These are phyloP conservation scores for Bryoglossum gracile DNA, from an alignment of 495 filamentous ascomycete species.

Conservation along the genomic window DNA sequence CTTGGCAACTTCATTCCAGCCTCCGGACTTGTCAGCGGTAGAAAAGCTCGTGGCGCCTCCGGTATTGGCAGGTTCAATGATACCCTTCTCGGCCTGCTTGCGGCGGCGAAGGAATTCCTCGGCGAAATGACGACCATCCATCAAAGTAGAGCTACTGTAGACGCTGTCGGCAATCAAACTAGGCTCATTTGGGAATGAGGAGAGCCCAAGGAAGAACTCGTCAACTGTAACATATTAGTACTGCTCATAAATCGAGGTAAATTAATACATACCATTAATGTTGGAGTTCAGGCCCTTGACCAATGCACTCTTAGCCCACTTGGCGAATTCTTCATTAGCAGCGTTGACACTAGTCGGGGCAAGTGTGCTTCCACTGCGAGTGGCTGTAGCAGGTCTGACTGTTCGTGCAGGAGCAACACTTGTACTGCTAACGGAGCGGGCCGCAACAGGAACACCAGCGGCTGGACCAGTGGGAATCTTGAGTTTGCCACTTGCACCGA, in stretches of 20 bases:
- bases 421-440: slow-evolving; percentile 49
- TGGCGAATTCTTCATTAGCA: slow-evolving; percentile 79
- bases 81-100: slow-evolving; percentile 83
- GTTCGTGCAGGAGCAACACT: slow-evolving; percentile 29
- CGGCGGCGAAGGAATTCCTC: slow-evolving; percentile 90
- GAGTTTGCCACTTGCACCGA: slow-evolving; percentile 88
- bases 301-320: slow-evolving; percentile 78
- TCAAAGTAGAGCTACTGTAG: slow-evolving; percentile 73
- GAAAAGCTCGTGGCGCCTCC: slow-evolving; percentile 38
- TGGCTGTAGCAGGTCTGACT: slow-evolving; percentile 15
- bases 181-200: slow-evolving; percentile 65
- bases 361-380: slow-evolving; percentile 25
- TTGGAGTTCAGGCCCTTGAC: slow-evolving; percentile 49
- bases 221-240: slow-evolving; percentile 54
- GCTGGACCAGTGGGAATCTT: slow-evolving; percentile 61
- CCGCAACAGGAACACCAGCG: slow-evolving; percentile 34
- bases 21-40: slow-evolving; percentile 43
- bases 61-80: slow-evolving; percentile 54
- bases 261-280: slow-evolving; percentile 46
- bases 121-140: slow-evolving; percentile 87
- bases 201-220: slow-evolving; percentile 66
- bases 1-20: slow-evolving; percentile 98
- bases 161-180: slow-evolving; percentile 83
- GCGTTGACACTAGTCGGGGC: slow-evolving; percentile 45
- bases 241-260: neutral